Conservation (phyloP, 345 rosid species). For the Mallotus nudiflorus region DNA sequence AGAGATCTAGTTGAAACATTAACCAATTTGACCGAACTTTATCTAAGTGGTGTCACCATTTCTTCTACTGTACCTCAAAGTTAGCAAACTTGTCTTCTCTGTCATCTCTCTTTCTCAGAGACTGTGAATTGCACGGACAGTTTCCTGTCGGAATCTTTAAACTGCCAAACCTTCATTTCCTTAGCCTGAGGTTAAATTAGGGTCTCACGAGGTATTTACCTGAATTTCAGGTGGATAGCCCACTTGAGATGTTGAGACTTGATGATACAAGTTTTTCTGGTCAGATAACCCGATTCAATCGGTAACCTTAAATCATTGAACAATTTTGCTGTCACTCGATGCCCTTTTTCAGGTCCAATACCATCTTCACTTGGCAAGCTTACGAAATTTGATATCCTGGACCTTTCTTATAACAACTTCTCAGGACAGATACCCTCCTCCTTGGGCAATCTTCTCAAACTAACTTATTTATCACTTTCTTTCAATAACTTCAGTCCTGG, state of each 20-base stretch:
- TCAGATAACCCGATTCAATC: conserved; percentile 17
- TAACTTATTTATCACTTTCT: background rate
- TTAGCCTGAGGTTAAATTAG: too few species aligned
- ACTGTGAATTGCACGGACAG: too few species aligned
- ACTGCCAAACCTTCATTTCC: too few species aligned
- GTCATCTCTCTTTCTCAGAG: too few species aligned
- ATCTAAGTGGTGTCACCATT: too few species aligned
- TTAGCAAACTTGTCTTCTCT: too few species aligned
- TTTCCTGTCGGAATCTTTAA: too few species aligned
- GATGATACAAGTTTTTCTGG: conserved; percentile 9
- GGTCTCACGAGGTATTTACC: conserved; percentile 16
- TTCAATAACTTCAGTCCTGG: conserved; percentile 7
- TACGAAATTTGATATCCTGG: background rate
- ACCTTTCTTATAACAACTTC: conserved; percentile 18
- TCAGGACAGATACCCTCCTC: conserved; percentile 5
- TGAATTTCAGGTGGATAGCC: background rate
- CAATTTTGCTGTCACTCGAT: background rate
- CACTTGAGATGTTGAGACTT: background rate
- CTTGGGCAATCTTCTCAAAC: conserved; percentile 7
- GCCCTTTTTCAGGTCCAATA: conserved; percentile 14
- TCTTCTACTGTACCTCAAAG: too few species aligned
- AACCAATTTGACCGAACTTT: background rate
- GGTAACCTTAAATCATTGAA: too few species aligned
- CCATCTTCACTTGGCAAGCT: conserved; percentile 18
- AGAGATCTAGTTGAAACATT: background rate